Percentiles rank a stretch among this genome's conserved stretches.
phyloP scores from a whole-genome alignment of 148 eudicot species.

The Fagopyrum homotropicum region DNA sequence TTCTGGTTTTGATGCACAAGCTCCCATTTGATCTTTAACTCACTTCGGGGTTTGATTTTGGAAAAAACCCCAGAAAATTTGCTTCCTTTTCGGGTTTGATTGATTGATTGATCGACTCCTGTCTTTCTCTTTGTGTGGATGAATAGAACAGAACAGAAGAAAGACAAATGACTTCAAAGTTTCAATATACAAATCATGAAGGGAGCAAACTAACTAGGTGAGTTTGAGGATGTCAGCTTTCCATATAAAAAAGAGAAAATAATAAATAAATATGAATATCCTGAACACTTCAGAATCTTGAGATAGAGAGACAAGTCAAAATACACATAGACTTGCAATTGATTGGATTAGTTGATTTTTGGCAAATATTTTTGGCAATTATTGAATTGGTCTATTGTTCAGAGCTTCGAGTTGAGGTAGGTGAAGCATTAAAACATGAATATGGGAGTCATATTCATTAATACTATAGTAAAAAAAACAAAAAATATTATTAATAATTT shows the following conservation, averaged over 20 bases:
- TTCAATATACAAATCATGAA: neutral
- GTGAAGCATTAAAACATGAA: neutral
- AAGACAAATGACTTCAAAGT: neutral
- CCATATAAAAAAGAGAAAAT: neutral
- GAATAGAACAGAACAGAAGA: neutral
- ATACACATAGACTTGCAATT: neutral
- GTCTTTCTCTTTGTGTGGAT: neutral
- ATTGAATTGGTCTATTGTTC: neutral
- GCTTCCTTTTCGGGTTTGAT: neutral
- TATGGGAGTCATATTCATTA: too few species aligned
- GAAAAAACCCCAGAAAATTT: neutral
- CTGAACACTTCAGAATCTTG: neutral
- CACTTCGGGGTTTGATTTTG: neutral
- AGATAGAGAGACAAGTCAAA: neutral
- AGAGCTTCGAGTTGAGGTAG: neutral
- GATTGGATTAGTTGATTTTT: neutral
- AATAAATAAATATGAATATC: neutral
- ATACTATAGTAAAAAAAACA: too few species aligned
- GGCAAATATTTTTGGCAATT: neutral
- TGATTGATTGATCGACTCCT: neutral
- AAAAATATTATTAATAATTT: too few species aligned
- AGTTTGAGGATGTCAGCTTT: neutral
- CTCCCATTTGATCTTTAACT: conserved; percentile 46
- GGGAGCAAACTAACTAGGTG: neutral
- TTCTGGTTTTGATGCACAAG: conserved; percentile 68